Evolutionary conservation across 2,329 filamentous ascomycete species (phyloP).

Genomic region (Penicillium sp.): DNA sequence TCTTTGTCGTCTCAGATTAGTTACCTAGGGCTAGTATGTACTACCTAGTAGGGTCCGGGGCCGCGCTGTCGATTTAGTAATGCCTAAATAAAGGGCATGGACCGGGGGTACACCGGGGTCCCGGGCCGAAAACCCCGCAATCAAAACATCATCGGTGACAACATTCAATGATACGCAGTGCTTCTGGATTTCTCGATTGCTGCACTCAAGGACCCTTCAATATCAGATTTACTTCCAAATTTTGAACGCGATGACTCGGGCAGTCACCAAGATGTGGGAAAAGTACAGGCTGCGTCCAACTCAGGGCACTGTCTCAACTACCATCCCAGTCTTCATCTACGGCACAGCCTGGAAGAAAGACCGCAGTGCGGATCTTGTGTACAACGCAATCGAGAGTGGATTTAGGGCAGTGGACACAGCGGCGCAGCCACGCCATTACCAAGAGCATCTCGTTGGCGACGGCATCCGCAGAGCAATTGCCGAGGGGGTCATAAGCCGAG

Average conservation of each 20-base stretch:
- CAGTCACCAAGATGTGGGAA: slow-evolving; percentile 31
- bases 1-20: too few species aligned
- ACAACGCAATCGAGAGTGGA: slow-evolving; percentile 62
- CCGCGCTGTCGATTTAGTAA: background rate
- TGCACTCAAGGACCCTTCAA: too few species aligned
- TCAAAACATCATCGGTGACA: background rate
- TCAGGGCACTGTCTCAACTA: slow-evolving; percentile 22
- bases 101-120: too few species aligned
- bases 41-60: too few species aligned
- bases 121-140: slow-evolving; percentile 8
- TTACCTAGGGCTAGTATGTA: too few species aligned
- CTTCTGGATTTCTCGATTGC: too few species aligned
- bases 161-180: too few species aligned
- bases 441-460: slow-evolving; percentile 65
- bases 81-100: too few species aligned
- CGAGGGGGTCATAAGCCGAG: slow-evolving; percentile 55
- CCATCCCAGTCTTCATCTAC: slow-evolving; percentile 58
- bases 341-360: slow-evolving; percentile 86
- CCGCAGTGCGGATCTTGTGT: slow-evolving; percentile 62
- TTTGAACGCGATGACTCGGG: slow-evolving; percentile 19
- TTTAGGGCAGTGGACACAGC: slow-evolving; percentile 75
- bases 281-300: slow-evolving; percentile 28
- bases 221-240: too few species aligned
- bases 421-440: slow-evolving; percentile 73
- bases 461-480: slow-evolving; percentile 61